Percentiles rank a stretch among this genome's conserved stretches.
Conservation (phyloP, 371 early-diverging fungal species). For the Mortierella sp. region DNA sequence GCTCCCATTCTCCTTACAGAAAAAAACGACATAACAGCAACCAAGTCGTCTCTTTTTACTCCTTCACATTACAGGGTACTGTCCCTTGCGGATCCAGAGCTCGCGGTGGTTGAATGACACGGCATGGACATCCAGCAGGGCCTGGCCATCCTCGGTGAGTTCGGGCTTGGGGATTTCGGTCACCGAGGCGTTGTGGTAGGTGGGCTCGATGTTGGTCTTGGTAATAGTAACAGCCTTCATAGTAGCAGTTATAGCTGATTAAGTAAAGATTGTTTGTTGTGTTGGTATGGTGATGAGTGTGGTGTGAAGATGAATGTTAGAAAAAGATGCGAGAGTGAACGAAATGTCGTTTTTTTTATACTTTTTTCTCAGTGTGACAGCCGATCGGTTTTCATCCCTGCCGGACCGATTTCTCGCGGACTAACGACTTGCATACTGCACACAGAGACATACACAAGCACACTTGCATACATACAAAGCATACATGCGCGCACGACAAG, state of each 20-base stretch:
- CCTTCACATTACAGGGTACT: slow-evolving; percentile 41
- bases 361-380: not conserved
- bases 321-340: not conserved
- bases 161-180: slow-evolving; percentile 51
- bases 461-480: not conserved
- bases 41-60: not conserved
- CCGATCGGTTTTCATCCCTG: not conserved
- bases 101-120: slow-evolving; percentile 82
- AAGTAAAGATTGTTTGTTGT: not conserved
- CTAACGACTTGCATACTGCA: not conserved
- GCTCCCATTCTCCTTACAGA: not conserved
- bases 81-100: slow-evolving; percentile 73
- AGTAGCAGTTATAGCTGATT: not conserved
- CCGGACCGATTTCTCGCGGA: not conserved
- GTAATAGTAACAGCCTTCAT: slow-evolving; percentile 51
- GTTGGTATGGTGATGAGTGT: not conserved
- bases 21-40: not conserved
- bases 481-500: not conserved
- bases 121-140: slow-evolving; percentile 71
- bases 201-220: slow-evolving; percentile 25
- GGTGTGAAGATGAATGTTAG: not conserved
- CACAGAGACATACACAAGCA: not conserved
- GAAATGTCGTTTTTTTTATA: not conserved
- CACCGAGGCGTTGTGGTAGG: slow-evolving; percentile 42
- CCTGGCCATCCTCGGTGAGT: slow-evolving; percentile 50